A percentile compares a stretch with the other conserved stretches of the same genome.
Conservation (phyloP, 352 stramenopile genomes). For the Globisporangium emineosum region DNA sequence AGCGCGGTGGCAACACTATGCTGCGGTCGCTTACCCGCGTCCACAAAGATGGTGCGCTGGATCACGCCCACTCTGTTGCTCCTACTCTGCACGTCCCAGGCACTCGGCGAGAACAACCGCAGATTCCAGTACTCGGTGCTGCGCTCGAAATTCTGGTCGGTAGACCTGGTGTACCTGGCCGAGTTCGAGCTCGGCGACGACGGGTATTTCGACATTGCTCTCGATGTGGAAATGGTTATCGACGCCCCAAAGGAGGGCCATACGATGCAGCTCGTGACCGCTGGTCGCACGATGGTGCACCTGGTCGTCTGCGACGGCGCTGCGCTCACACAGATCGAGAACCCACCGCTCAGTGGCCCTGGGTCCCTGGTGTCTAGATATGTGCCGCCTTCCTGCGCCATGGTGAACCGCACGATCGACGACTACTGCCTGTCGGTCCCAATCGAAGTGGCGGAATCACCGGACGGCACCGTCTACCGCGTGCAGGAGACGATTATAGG, state of each 20-base stretch:
- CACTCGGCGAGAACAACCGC: too few species aligned
- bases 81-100: too few species aligned
- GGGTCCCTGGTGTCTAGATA: constrained; percentile 20
- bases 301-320: constrained; percentile 41
- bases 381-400: too few species aligned
- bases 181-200: constrained; percentile 33
- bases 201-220: constrained; percentile 38
- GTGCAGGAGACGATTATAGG: constrained; percentile 24
- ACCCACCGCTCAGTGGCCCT: neutral
- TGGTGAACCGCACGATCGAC: constrained; percentile 46
- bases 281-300: constrained; percentile 43
- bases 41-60: too few species aligned
- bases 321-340: constrained; percentile 18
- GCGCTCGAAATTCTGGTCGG: constrained; percentile 26
- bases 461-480: constrained; percentile 44
- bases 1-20: too few species aligned
- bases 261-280: constrained; percentile 22
- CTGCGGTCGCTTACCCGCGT: too few species aligned
- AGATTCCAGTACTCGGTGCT: constrained; percentile 26
- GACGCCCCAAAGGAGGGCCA: too few species aligned
- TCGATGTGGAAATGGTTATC: constrained; percentile 40
- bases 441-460: constrained; percentile 27
- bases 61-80: too few species aligned
- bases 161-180: constrained; percentile 36
- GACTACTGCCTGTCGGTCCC: constrained; percentile 50